phyloP scores from a whole-genome alignment of 1,284 basidiomycete genomes.

The Malassezia yamatoensis region DNA sequence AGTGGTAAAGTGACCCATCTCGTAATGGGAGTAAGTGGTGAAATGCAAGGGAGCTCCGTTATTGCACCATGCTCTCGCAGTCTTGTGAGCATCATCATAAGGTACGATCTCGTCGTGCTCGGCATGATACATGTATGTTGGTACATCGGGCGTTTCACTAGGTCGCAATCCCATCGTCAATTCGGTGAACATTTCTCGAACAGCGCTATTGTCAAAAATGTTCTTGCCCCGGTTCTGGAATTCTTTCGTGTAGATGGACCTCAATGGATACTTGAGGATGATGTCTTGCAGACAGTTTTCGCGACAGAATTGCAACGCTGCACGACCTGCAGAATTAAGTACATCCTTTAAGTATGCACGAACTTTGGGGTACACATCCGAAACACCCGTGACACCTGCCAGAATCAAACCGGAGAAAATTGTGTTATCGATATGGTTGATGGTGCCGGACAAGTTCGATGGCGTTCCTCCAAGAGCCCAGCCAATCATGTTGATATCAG shows the following conservation, averaged over 20 bases:
- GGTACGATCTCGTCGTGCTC: not conserved
- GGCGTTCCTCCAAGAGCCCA: conserved; percentile 4
- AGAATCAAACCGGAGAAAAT: conserved; percentile 27
- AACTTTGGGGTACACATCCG: conserved; percentile 12
- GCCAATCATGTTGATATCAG: conserved; percentile 17
- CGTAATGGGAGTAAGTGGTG: not conserved
- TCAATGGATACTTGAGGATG: not conserved
- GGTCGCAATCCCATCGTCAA: not conserved
- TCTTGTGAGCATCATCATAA: not conserved
- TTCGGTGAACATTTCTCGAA: not conserved
- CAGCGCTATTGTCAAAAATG: not conserved
- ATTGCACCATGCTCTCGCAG: not conserved
- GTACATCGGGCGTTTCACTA: not conserved
- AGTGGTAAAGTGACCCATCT: not conserved
- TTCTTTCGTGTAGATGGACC: not conserved
- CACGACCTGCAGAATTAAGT: not conserved
- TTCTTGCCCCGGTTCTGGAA: not conserved
- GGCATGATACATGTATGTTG: not conserved
- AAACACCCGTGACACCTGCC: conserved; percentile 25
- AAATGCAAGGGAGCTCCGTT: not conserved
- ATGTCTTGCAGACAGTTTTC: not conserved
- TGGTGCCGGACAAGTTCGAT: not conserved
- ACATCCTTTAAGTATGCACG: not conserved
- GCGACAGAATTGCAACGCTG: not conserved
- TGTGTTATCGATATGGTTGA: not conserved